A percentile compares a stretch with the other conserved stretches of the same genome.
Evolutionary conservation across 2,329 filamentous ascomycete species (phyloP).

Genomic region (Setomelanomma holmii): DNA sequence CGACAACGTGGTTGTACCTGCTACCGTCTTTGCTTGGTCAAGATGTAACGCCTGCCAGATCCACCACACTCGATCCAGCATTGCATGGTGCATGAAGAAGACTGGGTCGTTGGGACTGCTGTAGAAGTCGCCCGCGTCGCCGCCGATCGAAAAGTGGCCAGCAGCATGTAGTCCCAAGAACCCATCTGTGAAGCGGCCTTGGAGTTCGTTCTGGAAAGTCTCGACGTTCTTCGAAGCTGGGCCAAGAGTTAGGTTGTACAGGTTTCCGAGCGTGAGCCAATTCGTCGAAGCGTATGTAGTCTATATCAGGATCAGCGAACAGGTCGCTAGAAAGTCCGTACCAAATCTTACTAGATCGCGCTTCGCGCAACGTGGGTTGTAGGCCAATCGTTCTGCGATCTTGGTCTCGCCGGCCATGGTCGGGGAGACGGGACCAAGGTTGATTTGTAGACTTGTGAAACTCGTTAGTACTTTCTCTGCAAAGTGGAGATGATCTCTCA

Average conservation of each 20-base stretch:
- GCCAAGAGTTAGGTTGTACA: conserved; percentile 58
- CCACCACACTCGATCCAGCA: conserved; percentile 57
- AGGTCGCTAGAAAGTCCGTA: too few relatives aligned
- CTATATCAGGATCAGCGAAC: background rate
- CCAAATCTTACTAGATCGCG: conserved; percentile 38
- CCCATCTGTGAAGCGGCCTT: conserved; percentile 22
- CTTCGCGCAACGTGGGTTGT: conserved; percentile 43
- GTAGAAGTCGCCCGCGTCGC: conserved; percentile 51
- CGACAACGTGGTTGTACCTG: conserved; percentile 52
- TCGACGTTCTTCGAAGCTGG: conserved; percentile 54
- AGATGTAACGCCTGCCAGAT: conserved; percentile 52
- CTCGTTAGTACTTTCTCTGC: background rate
- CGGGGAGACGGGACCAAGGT: conserved; percentile 28
- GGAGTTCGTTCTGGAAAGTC: conserved; percentile 43
- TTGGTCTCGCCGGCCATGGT: conserved; percentile 16
- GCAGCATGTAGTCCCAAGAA: conserved; percentile 50
- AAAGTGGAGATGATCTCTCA: too few relatives aligned
- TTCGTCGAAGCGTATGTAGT: conserved; percentile 28
- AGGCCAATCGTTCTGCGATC: conserved; percentile 16
- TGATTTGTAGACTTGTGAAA: conserved; percentile 19
- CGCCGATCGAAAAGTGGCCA: conserved; percentile 42
- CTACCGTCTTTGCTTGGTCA: conserved; percentile 17
- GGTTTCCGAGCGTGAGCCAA: conserved; percentile 40
- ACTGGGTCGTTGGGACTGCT: conserved; percentile 53
- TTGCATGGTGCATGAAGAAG: conserved; percentile 57